Evolutionary conservation across 2,329 filamentous ascomycete genomes (phyloP).

Genomic region (Cercospora sp.): DNA sequence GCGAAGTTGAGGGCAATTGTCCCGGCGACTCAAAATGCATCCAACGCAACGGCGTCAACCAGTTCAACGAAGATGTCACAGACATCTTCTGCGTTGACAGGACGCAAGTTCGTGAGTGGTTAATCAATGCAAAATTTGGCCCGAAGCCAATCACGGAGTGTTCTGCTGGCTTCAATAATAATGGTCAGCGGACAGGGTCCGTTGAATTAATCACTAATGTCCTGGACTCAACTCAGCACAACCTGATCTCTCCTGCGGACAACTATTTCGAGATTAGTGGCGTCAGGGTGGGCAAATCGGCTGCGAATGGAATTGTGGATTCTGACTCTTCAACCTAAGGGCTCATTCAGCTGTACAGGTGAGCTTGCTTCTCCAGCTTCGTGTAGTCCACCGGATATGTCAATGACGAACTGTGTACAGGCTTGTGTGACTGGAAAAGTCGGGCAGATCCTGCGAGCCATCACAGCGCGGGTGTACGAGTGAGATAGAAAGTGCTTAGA

Average conservation of each 20-base stretch:
- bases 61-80: neutral
- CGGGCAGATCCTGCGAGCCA: neutral
- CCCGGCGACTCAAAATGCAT: neutral
- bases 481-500: neutral
- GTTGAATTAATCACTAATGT: neutral
- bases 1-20: neutral
- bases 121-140: accelerated
- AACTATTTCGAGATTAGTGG: neutral
- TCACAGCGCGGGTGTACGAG: neutral
- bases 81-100: neutral
- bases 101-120: neutral
- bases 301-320: neutral
- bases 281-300: neutral
- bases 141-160: neutral
- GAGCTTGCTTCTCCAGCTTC: neutral
- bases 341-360: neutral
- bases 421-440: neutral
- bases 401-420: neutral
- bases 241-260: neutral
- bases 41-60: neutral
- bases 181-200: neutral
- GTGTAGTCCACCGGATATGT: neutral
- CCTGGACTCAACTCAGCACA: neutral
- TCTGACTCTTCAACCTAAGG: neutral
- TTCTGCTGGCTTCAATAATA: neutral